phyloP scores from a whole-genome alignment of 1,284 basidiomycete genomes.

The Fomitiporia mediterranea region DNA sequence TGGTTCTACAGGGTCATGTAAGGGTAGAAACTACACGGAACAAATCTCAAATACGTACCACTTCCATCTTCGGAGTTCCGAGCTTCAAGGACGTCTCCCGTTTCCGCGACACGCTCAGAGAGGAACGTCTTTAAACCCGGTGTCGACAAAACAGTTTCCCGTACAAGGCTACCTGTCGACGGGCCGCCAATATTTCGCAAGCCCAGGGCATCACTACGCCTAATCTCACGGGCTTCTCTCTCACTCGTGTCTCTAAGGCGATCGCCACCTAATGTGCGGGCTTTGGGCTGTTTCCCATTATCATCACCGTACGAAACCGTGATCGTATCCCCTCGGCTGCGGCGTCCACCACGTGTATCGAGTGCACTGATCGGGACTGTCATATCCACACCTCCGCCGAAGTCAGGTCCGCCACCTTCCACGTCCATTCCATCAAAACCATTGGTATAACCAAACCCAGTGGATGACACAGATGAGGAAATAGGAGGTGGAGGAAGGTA shows the following conservation, averaged over 20 bases:
- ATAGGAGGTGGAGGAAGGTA: constrained; percentile 30
- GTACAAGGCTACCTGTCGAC: background rate
- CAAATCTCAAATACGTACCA: constrained; percentile 37
- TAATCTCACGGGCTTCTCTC: constrained; percentile 28
- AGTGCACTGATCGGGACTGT: constrained; percentile 52
- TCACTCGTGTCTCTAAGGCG: constrained; percentile 46
- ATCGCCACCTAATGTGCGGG: constrained; percentile 71
- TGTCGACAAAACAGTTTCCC: constrained; percentile 22
- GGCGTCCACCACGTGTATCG: constrained; percentile 28
- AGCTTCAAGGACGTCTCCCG: constrained; percentile 69
- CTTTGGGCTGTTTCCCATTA: constrained; percentile 38
- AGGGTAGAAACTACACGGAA: too few relatives aligned
- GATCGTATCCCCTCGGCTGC: constrained; percentile 35
- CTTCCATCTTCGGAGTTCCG: constrained; percentile 65
- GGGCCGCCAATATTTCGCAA: constrained; percentile 2
- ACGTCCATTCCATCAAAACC: constrained; percentile 18
- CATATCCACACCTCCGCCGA: constrained; percentile 35
- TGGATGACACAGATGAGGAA: background rate
- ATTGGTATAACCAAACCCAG: constrained; percentile 12
- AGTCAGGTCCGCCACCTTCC: constrained; percentile 29
- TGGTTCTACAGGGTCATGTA: constrained; percentile 36
- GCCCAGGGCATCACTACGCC: constrained; percentile 29
- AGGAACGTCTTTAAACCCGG: constrained; percentile 58
- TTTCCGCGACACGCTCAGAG: constrained; percentile 54
- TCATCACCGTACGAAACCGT: constrained; percentile 45